These are phyloP conservation scores for Phytophthora meadii DNA, from an alignment of 352 stramenopile genomes.

Conservation along the genomic window DNA sequence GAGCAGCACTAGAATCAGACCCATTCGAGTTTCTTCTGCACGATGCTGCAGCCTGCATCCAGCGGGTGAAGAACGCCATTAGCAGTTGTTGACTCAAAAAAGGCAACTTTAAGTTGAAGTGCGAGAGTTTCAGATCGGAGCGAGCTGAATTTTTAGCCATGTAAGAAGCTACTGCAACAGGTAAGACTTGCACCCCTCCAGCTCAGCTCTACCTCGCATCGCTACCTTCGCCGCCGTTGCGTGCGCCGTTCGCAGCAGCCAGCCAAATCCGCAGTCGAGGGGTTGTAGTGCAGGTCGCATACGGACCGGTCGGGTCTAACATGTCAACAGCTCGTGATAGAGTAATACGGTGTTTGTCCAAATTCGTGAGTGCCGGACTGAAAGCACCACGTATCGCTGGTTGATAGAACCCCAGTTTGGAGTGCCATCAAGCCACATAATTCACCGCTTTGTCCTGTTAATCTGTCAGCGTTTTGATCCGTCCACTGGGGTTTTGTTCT, in stretches of 20 bases:
- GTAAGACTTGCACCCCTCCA: neutral
- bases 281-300: conserved; percentile 4
- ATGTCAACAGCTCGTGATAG: neutral
- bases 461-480: too few species aligned
- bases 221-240: neutral
- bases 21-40: conserved; percentile 14
- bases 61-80: neutral
- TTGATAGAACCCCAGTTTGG: neutral
- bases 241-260: neutral
- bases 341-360: neutral
- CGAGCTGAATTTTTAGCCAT: neutral
- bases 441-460: neutral
- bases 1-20: neutral
- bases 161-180: too few species aligned
- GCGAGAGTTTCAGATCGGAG: conserved; percentile 9
- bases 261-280: conserved; percentile 6
- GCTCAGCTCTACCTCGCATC: neutral
- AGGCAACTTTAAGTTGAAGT: conserved; percentile 14
- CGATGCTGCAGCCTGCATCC: neutral
- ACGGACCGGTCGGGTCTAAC: neutral
- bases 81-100: neutral
- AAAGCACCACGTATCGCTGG: neutral
- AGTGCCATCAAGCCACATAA: neutral
- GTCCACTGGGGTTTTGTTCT: too few species aligned
- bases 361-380: neutral